These are phyloP conservation scores for Neospermospora avenae DNA, from an alignment of 2,329 filamentous ascomycete species.

Conservation along the genomic window DNA sequence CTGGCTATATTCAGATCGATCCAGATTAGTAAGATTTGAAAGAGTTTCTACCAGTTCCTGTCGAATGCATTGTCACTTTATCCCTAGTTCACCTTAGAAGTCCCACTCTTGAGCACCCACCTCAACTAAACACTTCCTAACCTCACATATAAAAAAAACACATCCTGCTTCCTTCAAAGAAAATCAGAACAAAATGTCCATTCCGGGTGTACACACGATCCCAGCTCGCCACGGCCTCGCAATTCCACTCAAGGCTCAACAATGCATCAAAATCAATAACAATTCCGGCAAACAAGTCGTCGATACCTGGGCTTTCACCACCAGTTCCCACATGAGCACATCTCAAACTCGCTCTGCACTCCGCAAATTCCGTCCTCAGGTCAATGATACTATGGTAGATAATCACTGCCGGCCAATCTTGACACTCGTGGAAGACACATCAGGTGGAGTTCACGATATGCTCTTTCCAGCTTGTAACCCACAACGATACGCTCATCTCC, in stretches of 20 bases:
- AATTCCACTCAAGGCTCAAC: conserved; percentile 15
- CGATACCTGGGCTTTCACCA: conserved; percentile 28
- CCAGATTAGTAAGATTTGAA: no score
- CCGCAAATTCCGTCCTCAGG: conserved; percentile 20
- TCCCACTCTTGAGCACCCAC: no score
- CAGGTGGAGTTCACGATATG: conserved; percentile 24
- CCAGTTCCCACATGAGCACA: conserved; percentile 24
- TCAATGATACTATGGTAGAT: conserved; percentile 22
- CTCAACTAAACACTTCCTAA: no score
- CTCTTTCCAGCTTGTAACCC: conserved; percentile 27
- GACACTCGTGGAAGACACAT: conserved; percentile 24
- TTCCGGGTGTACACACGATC: no score
- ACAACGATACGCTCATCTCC: conserved; percentile 23
- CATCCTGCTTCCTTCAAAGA: no score
- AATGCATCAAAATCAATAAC: conserved; percentile 27
- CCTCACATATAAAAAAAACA: no score
- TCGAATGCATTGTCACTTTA: no score
- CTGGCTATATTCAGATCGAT: no score
- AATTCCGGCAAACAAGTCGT: conserved; percentile 26
- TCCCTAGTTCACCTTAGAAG: no score
- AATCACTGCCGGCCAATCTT: conserved; percentile 24
- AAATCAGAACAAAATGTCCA: no score
- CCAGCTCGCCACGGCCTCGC: conserved; percentile 24
- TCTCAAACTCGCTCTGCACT: conserved; percentile 26
- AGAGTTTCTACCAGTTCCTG: no score